Conservation (phyloP, 1,284 basidiomycete genomes). For the Pulveroboletus sp. region DNA sequence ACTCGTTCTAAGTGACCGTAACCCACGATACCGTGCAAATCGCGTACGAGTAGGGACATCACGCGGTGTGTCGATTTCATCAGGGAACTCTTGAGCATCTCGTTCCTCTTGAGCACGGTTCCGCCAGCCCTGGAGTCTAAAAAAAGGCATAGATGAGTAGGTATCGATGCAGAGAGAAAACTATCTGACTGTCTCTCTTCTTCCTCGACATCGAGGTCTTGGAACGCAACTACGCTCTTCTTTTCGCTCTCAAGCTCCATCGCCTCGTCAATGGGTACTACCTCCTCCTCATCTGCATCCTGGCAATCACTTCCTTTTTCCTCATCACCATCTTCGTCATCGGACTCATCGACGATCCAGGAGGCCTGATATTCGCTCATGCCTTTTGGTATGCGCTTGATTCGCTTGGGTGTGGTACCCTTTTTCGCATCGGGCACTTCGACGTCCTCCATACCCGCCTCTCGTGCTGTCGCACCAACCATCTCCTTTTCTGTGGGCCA, state of each 20-base stretch:
- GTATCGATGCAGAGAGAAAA: neutral
- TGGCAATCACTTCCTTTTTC: slow-evolving; percentile 24
- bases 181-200: slow-evolving; percentile 76
- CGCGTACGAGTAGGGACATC: slow-evolving; percentile 84
- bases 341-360: slow-evolving; percentile 86
- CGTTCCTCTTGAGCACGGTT: slow-evolving; percentile 69
- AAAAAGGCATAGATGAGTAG: slow-evolving; percentile 8
- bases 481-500: slow-evolving; percentile 99
- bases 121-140: slow-evolving; percentile 70
- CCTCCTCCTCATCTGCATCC: slow-evolving; percentile 45
- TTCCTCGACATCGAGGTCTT: slow-evolving; percentile 81
- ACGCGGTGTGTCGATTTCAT: slow-evolving; percentile 96
- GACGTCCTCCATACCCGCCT: slow-evolving; percentile 29
- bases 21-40: slow-evolving; percentile 91
- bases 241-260: slow-evolving; percentile 63
- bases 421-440: slow-evolving; percentile 62
- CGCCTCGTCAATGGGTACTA: slow-evolving; percentile 46
- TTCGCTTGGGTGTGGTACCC: slow-evolving; percentile 72
- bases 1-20: slow-evolving; percentile 92
- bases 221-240: slow-evolving; percentile 57
- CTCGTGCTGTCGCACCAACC: slow-evolving; percentile 43
- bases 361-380: slow-evolving; percentile 94
- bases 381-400: slow-evolving; percentile 82
- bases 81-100: slow-evolving; percentile 86
- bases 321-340: slow-evolving; percentile 58